Evolutionary conservation across 192 early-diverging fungal genomes (phyloP), one percentile per base, ranked within the genome.

Genomic region (Thoreauomyces humboldtii): DNA sequence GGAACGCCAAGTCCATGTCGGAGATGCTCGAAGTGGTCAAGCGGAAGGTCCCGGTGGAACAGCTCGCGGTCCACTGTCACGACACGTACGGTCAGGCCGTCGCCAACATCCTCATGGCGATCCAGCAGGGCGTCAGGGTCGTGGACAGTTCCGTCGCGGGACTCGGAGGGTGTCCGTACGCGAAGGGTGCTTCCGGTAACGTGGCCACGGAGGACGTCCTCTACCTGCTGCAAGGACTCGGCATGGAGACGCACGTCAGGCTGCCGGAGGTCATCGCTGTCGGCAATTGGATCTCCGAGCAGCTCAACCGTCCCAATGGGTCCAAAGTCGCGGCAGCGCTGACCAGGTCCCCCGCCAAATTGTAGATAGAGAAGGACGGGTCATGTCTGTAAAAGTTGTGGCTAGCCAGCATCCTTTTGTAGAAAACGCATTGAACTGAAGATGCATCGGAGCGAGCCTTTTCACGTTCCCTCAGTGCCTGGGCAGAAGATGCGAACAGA

Each of bases 21-120:
- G 79, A 60, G 4, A 81, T 96, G 84, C 61, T 98, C 37, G 74
- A 90, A 31, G 81, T 71, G 0, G 89, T 94, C 5, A 62, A 81
- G 2, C 70, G 81, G 56, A 80, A 80, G 17, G 84, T 96, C 0
- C 89, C 94, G 5, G 66, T 88, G 4, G 81, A 90, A 32, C 77
- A 81, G 36, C 73, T 96, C 41, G 94, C 93, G 14, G 89, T 93
- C 2, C 96, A 98, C 54, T 95, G 93, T 67, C 96, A 98, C 58
- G 96, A 98, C 71, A 98, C 96, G 7, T 98, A 95, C 73, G 96
- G 96, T 4, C 93, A 94, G 74, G 96, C 94, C 0, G 75, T 98
- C 41, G 94, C 88, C 22, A 98, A 98, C 61, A 96, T 96, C 54
- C 77, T 85, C 7, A 87, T 87, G 28, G 81, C 93, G 7, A 67